phyloP scores from a whole-genome alignment of 129 eudicot genomes.

The Flaveria ramosissima region DNA sequence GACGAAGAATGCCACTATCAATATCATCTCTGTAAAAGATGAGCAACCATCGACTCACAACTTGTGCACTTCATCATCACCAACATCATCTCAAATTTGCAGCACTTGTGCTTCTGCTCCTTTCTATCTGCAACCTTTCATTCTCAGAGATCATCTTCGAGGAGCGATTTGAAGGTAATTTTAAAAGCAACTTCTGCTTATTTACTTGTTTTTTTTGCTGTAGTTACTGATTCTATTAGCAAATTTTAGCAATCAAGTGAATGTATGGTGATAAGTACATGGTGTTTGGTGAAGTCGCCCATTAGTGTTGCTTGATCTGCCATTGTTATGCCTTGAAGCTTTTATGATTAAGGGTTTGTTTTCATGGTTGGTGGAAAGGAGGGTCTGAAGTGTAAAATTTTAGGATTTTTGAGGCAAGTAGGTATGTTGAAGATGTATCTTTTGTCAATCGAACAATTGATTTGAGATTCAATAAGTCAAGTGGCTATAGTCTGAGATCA shows the following conservation, averaged over 20 bases:
- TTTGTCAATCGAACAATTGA: neutral
- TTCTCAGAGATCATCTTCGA: slow-evolving; percentile 77
- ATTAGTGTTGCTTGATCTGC: neutral
- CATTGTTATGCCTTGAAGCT: neutral
- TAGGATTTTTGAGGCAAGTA: slow-evolving; percentile 5
- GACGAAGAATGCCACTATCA: slow-evolving; percentile 20
- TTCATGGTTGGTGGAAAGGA: neutral
- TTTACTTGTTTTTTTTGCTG: slow-evolving; percentile 10
- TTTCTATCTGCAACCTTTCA: slow-evolving; percentile 38
- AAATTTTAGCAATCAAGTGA: neutral
- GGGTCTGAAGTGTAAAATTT: neutral
- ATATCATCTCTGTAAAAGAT: slow-evolving; percentile 21
- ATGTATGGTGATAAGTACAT: neutral
- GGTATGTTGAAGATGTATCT: neutral
- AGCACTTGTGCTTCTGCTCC: slow-evolving; percentile 21
- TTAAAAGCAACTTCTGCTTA: neutral
- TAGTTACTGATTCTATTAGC: neutral
- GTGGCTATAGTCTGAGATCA: no score
- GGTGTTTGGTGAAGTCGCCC: no score
- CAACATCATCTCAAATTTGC: slow-evolving; percentile 7
- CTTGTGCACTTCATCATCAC: slow-evolving; percentile 3
- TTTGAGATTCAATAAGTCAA: slow-evolving; percentile 23
- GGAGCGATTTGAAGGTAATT: slow-evolving; percentile 85
- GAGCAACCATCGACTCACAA: slow-evolving; percentile 23
- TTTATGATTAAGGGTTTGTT: neutral